Conservation (phyloP, 202 grass and related monocot genomes). For the Dendrocalamus latiflorus region DNA sequence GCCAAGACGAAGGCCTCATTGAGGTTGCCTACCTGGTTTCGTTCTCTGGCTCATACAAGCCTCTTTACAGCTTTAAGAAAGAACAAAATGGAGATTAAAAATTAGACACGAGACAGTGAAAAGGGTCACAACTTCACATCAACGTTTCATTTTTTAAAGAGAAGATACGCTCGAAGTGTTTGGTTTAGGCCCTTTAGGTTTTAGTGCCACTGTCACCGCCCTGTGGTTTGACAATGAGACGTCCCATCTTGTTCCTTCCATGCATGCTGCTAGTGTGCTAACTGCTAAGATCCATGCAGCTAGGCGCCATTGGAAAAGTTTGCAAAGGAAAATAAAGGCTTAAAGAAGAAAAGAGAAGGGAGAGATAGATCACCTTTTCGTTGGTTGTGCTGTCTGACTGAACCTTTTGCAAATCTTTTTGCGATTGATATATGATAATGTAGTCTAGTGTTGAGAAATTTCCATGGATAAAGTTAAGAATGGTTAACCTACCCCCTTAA, state of each 20-base stretch:
- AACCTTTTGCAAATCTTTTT: constrained; percentile 9
- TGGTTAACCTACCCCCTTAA: constrained; percentile 38
- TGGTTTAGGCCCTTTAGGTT: neutral
- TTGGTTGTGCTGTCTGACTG: constrained; percentile 41
- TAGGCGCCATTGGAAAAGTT: constrained; percentile 38
- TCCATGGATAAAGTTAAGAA: constrained; percentile 19
- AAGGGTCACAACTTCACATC: neutral
- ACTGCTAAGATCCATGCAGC: constrained; percentile 24
- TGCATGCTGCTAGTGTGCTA: neutral
- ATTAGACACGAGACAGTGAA: constrained; percentile 15
- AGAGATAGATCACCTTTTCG: constrained; percentile 32
- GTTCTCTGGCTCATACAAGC: neutral
- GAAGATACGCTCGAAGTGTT: constrained; percentile 20
- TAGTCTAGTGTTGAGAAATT: neutral
- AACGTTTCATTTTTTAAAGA: constrained; percentile 20
- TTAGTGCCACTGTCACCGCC: neutral
- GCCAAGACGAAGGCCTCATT: constrained; percentile 17
- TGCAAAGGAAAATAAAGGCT: constrained; percentile 20
- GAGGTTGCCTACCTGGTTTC: constrained; percentile 18
- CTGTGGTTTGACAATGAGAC: constrained; percentile 19
- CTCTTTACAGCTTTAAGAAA: constrained; percentile 15
- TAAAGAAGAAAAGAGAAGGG: neutral
- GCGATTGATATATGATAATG: neutral
- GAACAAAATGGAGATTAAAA: constrained; percentile 3
- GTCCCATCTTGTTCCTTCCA: constrained; percentile 23